These are phyloP conservation scores for Salix caprea DNA, from an alignment of 345 rosid genomes.

Conservation along the genomic window DNA sequence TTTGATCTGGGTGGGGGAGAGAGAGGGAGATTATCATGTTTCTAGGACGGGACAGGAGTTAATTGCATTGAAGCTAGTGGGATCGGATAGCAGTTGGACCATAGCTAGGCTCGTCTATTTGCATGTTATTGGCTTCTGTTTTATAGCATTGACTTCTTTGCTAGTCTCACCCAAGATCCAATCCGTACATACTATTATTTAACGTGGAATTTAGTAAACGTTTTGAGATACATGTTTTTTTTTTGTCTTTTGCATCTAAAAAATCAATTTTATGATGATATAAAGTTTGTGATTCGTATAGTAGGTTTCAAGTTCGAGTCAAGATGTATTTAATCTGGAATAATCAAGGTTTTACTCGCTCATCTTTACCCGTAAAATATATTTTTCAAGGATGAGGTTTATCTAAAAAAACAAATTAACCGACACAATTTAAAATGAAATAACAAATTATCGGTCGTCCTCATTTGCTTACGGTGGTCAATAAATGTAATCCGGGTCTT, in stretches of 20 bases:
- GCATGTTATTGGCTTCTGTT: neutral
- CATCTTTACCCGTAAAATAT: rapidly evolving
- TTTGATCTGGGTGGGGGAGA: neutral
- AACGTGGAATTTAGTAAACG: too few relatives aligned
- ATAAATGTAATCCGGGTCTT: neutral
- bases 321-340: rapidly evolving
- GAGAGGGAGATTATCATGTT: neutral
- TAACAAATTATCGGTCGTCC: neutral
- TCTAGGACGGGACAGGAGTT: neutral
- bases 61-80: constrained; percentile 36
- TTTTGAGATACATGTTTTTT: too few relatives aligned
- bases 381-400: too few relatives aligned
- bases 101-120: neutral
- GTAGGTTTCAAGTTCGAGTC: too few relatives aligned
- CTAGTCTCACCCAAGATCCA: neutral
- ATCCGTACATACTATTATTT: too few relatives aligned
- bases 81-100: constrained; percentile 11
- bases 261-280: too few relatives aligned
- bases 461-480: too few relatives aligned
- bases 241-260: too few relatives aligned
- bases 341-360: rapidly evolving
- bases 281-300: rapidly evolving
- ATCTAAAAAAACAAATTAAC: too few relatives aligned
- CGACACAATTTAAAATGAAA: neutral
- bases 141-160: neutral